These are phyloP conservation scores for Cicer cuneatum DNA, from an alignment of 306 rosid genomes.

Conservation along the genomic window DNA sequence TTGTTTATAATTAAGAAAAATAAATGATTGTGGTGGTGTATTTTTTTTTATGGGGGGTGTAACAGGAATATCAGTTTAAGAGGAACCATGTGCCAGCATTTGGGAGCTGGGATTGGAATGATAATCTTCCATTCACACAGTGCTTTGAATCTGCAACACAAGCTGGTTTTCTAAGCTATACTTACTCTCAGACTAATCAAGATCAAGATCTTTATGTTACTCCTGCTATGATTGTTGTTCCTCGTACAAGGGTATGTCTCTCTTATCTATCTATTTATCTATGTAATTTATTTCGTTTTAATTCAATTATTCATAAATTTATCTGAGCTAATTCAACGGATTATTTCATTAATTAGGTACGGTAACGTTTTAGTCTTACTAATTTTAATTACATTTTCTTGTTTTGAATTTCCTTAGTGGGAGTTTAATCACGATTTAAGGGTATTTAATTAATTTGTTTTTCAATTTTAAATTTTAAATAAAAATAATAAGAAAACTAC, in stretches of 20 bases:
- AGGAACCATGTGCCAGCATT: constrained; percentile 79
- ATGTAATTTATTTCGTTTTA: not conserved
- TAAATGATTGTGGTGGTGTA: not conserved
- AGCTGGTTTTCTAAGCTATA: constrained; percentile 58
- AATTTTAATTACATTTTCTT: not conserved
- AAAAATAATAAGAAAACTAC: too few relatives aligned
- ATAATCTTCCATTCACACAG: constrained; percentile 78
- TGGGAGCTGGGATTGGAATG: constrained; percentile 97
- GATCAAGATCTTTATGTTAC: constrained; percentile 74
- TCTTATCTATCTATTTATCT: not conserved
- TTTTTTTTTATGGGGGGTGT: not conserved
- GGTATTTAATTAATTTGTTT: not conserved
- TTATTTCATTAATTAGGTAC: not conserved
- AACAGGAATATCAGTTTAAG: constrained; percentile 63
- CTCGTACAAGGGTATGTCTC: constrained; percentile 68
- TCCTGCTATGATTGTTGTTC: constrained; percentile 89
- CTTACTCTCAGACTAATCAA: constrained; percentile 46
- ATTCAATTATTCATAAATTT: too few relatives aligned
- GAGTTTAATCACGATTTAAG: not conserved
- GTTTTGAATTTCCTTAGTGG: not conserved
- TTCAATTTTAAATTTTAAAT: not conserved
- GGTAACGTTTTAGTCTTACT: not conserved
- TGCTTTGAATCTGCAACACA: constrained; percentile 83
- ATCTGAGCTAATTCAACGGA: not conserved
- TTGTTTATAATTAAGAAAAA: not conserved